These are phyloP conservation scores for Coemansia furcata DNA, from an alignment of 192 early-diverging fungal genomes.

Conservation along the genomic window DNA sequence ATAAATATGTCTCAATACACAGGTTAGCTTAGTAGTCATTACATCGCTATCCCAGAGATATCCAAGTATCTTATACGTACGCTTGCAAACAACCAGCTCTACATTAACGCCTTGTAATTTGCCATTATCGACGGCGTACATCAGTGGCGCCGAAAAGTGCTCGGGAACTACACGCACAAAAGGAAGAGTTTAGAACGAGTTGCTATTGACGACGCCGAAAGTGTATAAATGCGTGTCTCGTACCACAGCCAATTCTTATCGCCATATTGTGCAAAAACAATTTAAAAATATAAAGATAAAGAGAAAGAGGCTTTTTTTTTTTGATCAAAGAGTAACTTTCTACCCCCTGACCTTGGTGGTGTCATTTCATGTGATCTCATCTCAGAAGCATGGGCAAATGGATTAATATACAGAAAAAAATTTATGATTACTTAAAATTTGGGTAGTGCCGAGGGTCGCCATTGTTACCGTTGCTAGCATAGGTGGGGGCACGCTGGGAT, in stretches of 20 bases:
- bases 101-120: conserved; percentile 57
- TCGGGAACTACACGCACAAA: conserved; percentile 57
- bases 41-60: too few relatives aligned
- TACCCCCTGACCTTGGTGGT: neutral
- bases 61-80: conserved; percentile 26
- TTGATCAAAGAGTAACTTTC: neutral
- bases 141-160: conserved; percentile 73
- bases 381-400: neutral
- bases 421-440: neutral
- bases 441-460: conserved; percentile 8
- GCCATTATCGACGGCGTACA: conserved; percentile 60
- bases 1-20: neutral
- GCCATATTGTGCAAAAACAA: conserved; percentile 9
- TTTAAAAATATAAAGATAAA: neutral
- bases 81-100: conserved; percentile 58
- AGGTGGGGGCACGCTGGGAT: neutral
- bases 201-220: neutral
- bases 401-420: neutral
- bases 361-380: neutral
- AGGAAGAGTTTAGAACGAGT: neutral
- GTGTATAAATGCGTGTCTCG: neutral
- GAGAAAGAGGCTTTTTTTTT: neutral
- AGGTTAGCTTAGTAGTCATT: neutral
- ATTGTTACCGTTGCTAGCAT: neutral
- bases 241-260: conserved; percentile 46